A percentile compares a stretch with the other conserved stretches of the same genome.
phyloP scores from a whole-genome alignment of 805 yeast species.

The Tetrapisispora pingtungensis region DNA sequence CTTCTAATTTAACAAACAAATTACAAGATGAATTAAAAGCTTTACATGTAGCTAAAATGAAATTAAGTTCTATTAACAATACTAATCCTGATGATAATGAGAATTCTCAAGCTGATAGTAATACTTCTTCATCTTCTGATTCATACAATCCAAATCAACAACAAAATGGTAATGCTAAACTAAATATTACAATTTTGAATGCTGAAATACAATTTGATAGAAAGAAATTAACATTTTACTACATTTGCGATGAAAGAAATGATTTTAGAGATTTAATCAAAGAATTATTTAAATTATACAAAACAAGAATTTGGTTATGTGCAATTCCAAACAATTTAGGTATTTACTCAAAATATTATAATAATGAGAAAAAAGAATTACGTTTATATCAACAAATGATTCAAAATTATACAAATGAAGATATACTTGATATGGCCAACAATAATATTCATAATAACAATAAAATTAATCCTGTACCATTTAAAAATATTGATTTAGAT shows the following conservation, averaged over 20 bases:
- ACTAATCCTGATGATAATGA: conserved; percentile 4
- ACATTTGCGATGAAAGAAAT: conserved; percentile 51
- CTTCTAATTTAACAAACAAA: conserved; percentile 47
- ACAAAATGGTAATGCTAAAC: conserved; percentile 14
- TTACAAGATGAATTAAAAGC: conserved; percentile 66
- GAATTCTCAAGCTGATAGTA: conserved; percentile 5
- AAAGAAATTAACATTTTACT: conserved; percentile 65
- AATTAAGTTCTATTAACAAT: conserved; percentile 32
- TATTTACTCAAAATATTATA: conserved; percentile 25
- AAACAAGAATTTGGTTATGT: conserved; percentile 76
- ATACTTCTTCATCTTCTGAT: neutral
- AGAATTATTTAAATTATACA: conserved; percentile 64
- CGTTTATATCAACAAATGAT: conserved; percentile 28
- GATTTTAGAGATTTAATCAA: conserved; percentile 67
- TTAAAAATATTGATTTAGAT: conserved; percentile 25
- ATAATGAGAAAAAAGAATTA: conserved; percentile 23
- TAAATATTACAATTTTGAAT: conserved; percentile 52
- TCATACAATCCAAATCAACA: neutral
- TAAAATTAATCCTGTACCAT: conserved; percentile 17
- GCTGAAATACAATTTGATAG: conserved; percentile 79
- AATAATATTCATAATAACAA: conserved; percentile 4
- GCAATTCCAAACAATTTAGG: conserved; percentile 41
- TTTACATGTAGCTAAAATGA: conserved; percentile 50
- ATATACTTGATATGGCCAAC: conserved; percentile 13
- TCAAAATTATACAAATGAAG: conserved; percentile 23